Base-by-base conservation (phyloP, 202 grass and related monocot species). In the Thinopyrum obtusiflorum region DNA sequence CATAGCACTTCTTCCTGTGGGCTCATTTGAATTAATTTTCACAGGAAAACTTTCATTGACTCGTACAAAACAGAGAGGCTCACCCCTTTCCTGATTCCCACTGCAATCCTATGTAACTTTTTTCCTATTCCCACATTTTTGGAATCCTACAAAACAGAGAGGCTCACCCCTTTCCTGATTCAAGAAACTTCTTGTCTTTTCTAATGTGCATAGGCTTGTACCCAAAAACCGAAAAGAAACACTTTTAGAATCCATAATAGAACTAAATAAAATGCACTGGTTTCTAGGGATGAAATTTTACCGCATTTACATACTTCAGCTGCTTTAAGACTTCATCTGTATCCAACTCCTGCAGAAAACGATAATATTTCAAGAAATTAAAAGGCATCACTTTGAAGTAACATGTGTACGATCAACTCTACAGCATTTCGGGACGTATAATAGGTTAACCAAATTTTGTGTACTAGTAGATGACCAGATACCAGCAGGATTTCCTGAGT, bases 291-390 rank as follows among this genome's bases (percentile, higher is more conserved):
- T 1, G 11, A 64, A 86, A 86, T 62, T 74, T 68, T 95, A 95
- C 90, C 73, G 24, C 32, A 27, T 89, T 90, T 39, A 92, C 44
- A 85, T 46, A 87, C 80, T 92, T 92, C 61, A 95, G 81, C 39
- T 95, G 93, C 81, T 85, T 87, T 49, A 83, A 64, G 80, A 95
- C 90, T 87, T 92, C 90, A 80, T 80, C 27, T 20, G 90, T 89
- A 85, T 85, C 85, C 78, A 95, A 72, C 77, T 95, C 93, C 93
- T 92, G 47, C 82, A 89, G 8, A 31, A 26, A 67, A 86, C 21
- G 82, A 76, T 57, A 77, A 65, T 68, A 65, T 70, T 26, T 80
- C 23, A 85, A 65, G 66, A 84, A 87, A 47, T 20, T 11, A 79
- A 65, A 61, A 75, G 9, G 9, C 8, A 65, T 79, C 28, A 39